These are phyloP conservation scores for Phellopilus nigrolimitatus DNA, from an alignment of 1,284 basidiomycete species.

Conservation along the genomic window DNA sequence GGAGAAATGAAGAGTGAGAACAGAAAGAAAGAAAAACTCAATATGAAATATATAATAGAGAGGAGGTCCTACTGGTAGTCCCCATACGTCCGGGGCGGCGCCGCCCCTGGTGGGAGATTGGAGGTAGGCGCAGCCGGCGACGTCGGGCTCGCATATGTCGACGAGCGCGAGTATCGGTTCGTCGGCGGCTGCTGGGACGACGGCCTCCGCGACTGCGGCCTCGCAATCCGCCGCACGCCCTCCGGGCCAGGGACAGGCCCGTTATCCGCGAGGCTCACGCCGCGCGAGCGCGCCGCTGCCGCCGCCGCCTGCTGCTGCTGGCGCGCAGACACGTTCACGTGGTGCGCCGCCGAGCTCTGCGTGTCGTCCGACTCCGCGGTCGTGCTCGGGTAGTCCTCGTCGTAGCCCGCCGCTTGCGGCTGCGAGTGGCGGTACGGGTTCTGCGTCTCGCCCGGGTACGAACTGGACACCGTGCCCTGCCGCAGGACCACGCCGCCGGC, in stretches of 20 bases:
- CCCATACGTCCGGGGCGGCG: slow-evolving; percentile 40
- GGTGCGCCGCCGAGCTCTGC: slow-evolving; percentile 7
- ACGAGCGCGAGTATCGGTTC: slow-evolving; percentile 68
- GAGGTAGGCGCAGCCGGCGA: slow-evolving; percentile 28
- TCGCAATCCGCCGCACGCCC: slow-evolving; percentile 66
- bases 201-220: slow-evolving; percentile 46
- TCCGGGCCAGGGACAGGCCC: slow-evolving; percentile 77
- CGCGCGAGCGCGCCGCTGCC: slow-evolving; percentile 37
- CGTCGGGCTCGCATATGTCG: slow-evolving; percentile 26
- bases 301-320: slow-evolving; percentile 25
- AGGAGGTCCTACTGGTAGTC: slow-evolving; percentile 9
- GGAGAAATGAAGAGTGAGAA: slow-evolving; percentile 3
- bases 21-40: not conserved
- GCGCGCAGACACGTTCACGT: slow-evolving; percentile 18
- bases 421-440: slow-evolving; percentile 45
- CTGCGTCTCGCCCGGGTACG: slow-evolving; percentile 47
- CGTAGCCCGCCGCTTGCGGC: slow-evolving; percentile 34
- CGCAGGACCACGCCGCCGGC: slow-evolving; percentile 36
- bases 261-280: slow-evolving; percentile 70
- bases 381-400: slow-evolving; percentile 30
- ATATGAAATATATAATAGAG: not conserved
- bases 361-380: slow-evolving; percentile 17
- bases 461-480: slow-evolving; percentile 33
- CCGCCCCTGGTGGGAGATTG: slow-evolving; percentile 68
- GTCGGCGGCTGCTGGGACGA: slow-evolving; percentile 55